phyloP scores from a whole-genome alignment of 176 grass and related monocot species.

The Melocanna baccifera region DNA sequence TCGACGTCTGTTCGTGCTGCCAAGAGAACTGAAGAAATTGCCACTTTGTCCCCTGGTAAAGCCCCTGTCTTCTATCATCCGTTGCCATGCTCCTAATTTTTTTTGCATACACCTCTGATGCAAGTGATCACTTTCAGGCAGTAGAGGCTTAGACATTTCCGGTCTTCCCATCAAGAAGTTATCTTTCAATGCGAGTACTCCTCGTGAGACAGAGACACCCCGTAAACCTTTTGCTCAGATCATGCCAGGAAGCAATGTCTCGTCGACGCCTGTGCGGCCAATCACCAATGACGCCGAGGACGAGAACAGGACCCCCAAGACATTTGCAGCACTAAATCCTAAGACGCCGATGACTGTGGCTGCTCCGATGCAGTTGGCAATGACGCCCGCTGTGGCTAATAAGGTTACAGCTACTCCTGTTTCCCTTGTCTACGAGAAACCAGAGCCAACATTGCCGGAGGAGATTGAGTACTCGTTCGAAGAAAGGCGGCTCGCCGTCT shows the following conservation, averaged over 20 bases:
- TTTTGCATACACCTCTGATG: constrained; percentile 13
- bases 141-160: constrained; percentile 44
- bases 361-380: constrained; percentile 57
- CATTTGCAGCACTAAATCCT: constrained; percentile 20
- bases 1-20: constrained; percentile 47
- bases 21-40: constrained; percentile 57
- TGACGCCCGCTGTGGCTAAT: constrained; percentile 41
- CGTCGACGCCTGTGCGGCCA: constrained; percentile 28
- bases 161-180: constrained; percentile 51
- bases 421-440: constrained; percentile 41
- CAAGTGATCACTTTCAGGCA: constrained; percentile 32
- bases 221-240: constrained; percentile 78
- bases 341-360: constrained; percentile 49
- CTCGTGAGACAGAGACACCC: constrained; percentile 44
- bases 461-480: constrained; percentile 78
- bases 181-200: constrained; percentile 46
- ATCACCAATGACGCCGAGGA: constrained; percentile 19
- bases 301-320: constrained; percentile 55
- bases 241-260: constrained; percentile 32
- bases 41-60: constrained; percentile 69
- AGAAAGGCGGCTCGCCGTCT: constrained; percentile 60
- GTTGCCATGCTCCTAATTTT: neutral
- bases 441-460: constrained; percentile 9
- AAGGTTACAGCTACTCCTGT: constrained; percentile 27
- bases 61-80: neutral